Percentiles rank a stretch among this genome's conserved stretches.
Conservation (phyloP, 2,329 filamentous ascomycete species). For the Colletotrichum godetiae region DNA sequence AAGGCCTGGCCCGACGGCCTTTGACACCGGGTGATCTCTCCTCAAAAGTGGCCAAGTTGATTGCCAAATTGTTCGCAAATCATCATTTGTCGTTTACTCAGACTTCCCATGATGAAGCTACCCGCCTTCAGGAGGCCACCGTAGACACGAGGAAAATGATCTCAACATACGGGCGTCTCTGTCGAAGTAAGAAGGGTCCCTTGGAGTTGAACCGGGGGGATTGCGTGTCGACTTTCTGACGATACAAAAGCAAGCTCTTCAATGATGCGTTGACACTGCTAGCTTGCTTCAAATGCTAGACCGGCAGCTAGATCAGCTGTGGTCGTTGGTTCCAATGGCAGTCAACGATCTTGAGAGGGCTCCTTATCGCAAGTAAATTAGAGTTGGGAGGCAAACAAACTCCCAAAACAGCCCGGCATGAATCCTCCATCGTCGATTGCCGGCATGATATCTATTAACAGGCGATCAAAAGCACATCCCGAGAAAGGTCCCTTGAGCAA, state of each 20-base stretch:
- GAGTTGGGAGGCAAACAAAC: background rate
- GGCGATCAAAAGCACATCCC: background rate
- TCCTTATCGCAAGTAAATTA: background rate
- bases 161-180: background rate
- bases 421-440: background rate
- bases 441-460: background rate
- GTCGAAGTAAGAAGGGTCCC: background rate
- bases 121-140: background rate
- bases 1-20: background rate
- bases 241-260: background rate
- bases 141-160: background rate
- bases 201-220: background rate
- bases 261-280: background rate
- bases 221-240: background rate
- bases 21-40: background rate
- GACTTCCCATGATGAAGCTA: background rate
- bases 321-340: background rate
- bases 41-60: background rate
- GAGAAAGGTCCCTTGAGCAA: background rate
- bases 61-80: background rate
- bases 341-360: background rate
- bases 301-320: background rate
- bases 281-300: background rate
- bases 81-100: background rate
- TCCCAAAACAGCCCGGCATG: background rate